Evolutionary conservation across 768 basidiomycete species (phyloP), one percentile per base, ranked within the genome.

Genomic region (Leccinellum albellum): DNA sequence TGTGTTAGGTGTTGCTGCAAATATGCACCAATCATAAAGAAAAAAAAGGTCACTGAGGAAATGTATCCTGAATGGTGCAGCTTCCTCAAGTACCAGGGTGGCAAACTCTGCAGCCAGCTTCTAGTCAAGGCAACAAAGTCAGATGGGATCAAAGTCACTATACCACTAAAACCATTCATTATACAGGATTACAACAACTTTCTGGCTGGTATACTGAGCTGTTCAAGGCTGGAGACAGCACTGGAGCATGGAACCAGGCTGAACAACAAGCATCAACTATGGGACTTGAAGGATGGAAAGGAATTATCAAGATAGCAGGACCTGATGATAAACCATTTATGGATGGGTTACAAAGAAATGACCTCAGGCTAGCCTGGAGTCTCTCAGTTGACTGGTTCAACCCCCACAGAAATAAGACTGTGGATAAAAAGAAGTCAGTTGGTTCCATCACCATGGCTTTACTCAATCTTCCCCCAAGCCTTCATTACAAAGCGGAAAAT

Each of bases 61-160:
- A n/a, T n/a, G 0, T 42, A 42, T n/a, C 40, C 40, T 1, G 6
- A 42, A 13, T 7, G 40, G 9, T 42, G 40, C n/a, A 42, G n/a
- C 40, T 42, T 42, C 40, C 7, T 6, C 7, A 42, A 42, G n/a
- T 42, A 42, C 40, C 1, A 4, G 8, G n/a, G 40, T 8, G 21
- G 40, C 9, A 42, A 42, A 20, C 40, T 9, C 7, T 42, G 40
- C 3, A 3, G 40, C 6, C 40, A 42, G 8, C 40, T 42, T n/a
- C 20, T 42, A 2, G 8, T 42, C 14, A 35, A 35, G 17, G 3
- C 33, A 7, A 42, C 4, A 7, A 42, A 20, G n/a, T 8, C 6
- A 4, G 1, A 7, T n/a, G 4, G 2, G 3, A 21, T 3, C 7
- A 6, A 9, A 20, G 3, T 10, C 0, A n/a, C n/a, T 4, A n/a